A percentile compares a stretch with the other conserved stretches of the same genome.
phyloP scores from a whole-genome alignment of 768 basidiomycete genomes.

The Pulveroboletus sp. region DNA sequence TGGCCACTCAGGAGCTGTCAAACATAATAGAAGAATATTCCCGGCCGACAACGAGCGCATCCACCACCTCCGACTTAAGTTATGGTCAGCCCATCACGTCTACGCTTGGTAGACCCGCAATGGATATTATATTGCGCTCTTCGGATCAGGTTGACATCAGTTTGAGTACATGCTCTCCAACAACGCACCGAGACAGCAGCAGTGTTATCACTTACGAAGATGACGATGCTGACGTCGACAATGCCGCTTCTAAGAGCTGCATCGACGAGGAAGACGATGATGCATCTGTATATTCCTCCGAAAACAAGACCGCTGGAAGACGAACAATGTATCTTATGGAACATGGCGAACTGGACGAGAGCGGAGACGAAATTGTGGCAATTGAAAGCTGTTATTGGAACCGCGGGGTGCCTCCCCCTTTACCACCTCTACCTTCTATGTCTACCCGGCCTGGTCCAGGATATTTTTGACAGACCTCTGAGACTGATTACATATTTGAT shows the following conservation, averaged over 20 bases:
- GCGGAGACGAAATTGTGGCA: slow-evolving; percentile 18
- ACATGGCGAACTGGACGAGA: slow-evolving; percentile 23
- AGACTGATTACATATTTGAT: not conserved
- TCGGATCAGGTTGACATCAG: slow-evolving; percentile 18
- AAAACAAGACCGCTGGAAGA: slow-evolving; percentile 31
- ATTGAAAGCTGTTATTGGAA: slow-evolving; percentile 21
- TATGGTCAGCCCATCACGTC: slow-evolving; percentile 14
- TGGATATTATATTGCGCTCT: slow-evolving; percentile 14
- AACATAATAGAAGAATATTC: slow-evolving; percentile 5
- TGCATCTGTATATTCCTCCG: slow-evolving; percentile 27
- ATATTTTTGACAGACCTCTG: slow-evolving; percentile 21
- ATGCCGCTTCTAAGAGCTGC: slow-evolving; percentile 4
- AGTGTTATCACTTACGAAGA: slow-evolving; percentile 21
- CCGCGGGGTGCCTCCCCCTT: slow-evolving; percentile 14
- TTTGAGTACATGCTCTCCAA: slow-evolving; percentile 15
- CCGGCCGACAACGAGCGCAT: slow-evolving; percentile 20
- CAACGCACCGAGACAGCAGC: slow-evolving; percentile 13
- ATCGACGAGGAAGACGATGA: slow-evolving; percentile 26
- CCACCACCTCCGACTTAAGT: slow-evolving; percentile 18
- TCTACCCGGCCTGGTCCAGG: slow-evolving; percentile 22
- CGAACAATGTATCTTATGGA: slow-evolving; percentile 33
- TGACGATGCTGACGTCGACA: slow-evolving; percentile 21
- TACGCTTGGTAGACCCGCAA: not conserved
- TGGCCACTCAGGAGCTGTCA: slow-evolving; percentile 6
- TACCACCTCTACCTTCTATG: slow-evolving; percentile 17